Evolutionary conservation across 1,284 basidiomycete genomes (phyloP).

Genomic region (Trametes polyzona): DNA sequence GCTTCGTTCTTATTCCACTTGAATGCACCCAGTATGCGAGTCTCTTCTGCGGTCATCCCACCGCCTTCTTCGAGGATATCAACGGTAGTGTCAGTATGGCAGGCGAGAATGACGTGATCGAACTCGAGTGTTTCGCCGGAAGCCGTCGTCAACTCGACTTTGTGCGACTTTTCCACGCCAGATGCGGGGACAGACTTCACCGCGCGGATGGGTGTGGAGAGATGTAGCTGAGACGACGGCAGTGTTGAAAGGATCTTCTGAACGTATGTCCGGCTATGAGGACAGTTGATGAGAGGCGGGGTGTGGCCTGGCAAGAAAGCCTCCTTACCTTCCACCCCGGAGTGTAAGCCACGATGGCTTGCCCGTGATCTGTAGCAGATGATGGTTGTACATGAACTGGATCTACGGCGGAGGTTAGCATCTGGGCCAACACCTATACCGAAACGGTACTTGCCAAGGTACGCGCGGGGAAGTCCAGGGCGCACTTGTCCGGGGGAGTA

Average conservation of each 20-base stretch:
- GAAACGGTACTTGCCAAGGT: constrained; percentile 54
- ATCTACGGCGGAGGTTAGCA: constrained; percentile 37
- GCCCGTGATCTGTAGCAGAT: constrained; percentile 74
- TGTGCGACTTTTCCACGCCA: constrained; percentile 8
- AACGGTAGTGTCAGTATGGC: constrained; percentile 73
- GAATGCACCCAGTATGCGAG: constrained; percentile 60
- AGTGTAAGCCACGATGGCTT: constrained; percentile 83
- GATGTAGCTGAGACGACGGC: constrained; percentile 57
- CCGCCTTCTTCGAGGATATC: constrained; percentile 60
- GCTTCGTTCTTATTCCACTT: constrained; percentile 74
- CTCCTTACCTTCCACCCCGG: constrained; percentile 67
- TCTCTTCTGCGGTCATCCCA: constrained; percentile 57
- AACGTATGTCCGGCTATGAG: constrained; percentile 64
- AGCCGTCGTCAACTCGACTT: constrained; percentile 48
- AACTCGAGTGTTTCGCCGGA: constrained; percentile 50
- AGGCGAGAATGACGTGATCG: constrained; percentile 81
- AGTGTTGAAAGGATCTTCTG: constrained; percentile 63
- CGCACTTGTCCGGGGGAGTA: constrained; percentile 74
- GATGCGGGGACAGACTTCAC: constrained; percentile 27
- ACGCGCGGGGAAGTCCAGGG: constrained; percentile 72
- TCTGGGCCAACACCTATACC: not conserved
- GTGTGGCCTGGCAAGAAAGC: too few species aligned
- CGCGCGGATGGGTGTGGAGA: constrained; percentile 59
- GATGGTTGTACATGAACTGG: constrained; percentile 82
- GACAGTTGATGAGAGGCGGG: not conserved